A percentile compares a stretch with the other conserved stretches of the same genome.
phyloP scores from a whole-genome alignment of 2,329 filamentous ascomycete genomes.

The Venturia nashicola region DNA sequence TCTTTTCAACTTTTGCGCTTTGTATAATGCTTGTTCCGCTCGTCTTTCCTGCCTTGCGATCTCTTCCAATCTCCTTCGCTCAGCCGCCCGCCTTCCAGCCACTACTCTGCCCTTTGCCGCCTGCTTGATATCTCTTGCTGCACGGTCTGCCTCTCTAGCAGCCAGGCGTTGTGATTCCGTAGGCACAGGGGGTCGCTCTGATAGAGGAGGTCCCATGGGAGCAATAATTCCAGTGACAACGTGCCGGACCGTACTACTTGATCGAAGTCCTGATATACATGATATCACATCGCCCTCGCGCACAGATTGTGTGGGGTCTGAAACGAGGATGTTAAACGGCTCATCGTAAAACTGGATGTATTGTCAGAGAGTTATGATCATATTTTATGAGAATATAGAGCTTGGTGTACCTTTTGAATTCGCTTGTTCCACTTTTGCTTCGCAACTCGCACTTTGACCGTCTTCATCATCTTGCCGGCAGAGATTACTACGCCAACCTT shows the following conservation, averaged over 20 bases:
- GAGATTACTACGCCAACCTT: slow-evolving; percentile 58
- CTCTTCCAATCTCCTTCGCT: slow-evolving; percentile 5
- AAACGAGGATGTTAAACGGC: slow-evolving; percentile 55
- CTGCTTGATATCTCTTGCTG: slow-evolving; percentile 44
- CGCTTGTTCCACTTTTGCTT: slow-evolving; percentile 59
- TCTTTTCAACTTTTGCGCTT: background rate
- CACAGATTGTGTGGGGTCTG: slow-evolving; percentile 65
- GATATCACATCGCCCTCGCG: slow-evolving; percentile 63
- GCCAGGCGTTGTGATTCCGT: slow-evolving; percentile 48
- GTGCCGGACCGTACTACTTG: slow-evolving; percentile 56
- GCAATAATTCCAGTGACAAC: slow-evolving; percentile 65
- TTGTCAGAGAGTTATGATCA: background rate
- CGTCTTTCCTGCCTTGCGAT: background rate
- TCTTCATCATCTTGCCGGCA: slow-evolving; percentile 64
- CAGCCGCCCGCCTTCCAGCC: slow-evolving; percentile 12
- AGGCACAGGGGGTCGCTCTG: slow-evolving; percentile 53
- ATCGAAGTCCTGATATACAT: slow-evolving; percentile 54
- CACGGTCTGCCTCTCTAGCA: slow-evolving; percentile 41
- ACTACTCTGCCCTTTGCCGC: slow-evolving; percentile 22
- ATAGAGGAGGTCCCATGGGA: slow-evolving; percentile 52
- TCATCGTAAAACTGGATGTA: slow-evolving; percentile 48
- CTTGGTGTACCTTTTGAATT: slow-evolving; percentile 52
- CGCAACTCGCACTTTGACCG: slow-evolving; percentile 65
- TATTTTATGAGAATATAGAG: background rate
- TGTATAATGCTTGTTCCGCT: background rate